phyloP scores from a whole-genome alignment of 2,329 filamentous ascomycete genomes.

The Sporothrix euskadiensis region DNA sequence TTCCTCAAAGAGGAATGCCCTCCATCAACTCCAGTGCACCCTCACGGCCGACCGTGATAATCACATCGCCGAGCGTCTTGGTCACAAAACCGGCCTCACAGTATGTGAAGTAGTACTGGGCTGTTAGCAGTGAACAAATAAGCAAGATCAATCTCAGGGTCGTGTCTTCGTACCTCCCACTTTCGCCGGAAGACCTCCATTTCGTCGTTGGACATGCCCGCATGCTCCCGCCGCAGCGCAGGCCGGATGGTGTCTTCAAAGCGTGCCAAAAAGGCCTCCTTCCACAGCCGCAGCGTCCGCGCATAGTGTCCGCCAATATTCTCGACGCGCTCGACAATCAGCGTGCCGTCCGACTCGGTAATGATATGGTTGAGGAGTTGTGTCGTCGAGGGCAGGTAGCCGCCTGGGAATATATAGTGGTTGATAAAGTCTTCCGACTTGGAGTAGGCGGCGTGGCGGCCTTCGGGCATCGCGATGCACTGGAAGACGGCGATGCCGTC shows the following conservation, averaged over 20 bases:
- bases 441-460: conserved; percentile 65
- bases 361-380: conserved; percentile 62
- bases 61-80: conserved; percentile 71
- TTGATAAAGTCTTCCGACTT: conserved; percentile 72
- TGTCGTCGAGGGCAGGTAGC: conserved; percentile 62
- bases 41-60: conserved; percentile 68
- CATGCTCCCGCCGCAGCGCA: conserved; percentile 60
- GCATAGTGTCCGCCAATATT: conserved; percentile 76
- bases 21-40: conserved; percentile 69
- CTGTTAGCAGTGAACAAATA: neutral
- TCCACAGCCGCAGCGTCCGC: conserved; percentile 68
- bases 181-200: conserved; percentile 68
- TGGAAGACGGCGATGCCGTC: conserved; percentile 71
- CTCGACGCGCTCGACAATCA: conserved; percentile 67
- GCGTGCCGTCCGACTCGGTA: conserved; percentile 58
- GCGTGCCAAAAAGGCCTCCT: conserved; percentile 62
- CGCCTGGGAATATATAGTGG: conserved; percentile 77
- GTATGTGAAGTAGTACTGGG: conserved; percentile 71
- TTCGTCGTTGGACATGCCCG: conserved; percentile 59
- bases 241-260: conserved; percentile 63
- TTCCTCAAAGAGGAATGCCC: conserved; percentile 56
- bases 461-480: conserved; percentile 75
- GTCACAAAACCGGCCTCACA: conserved; percentile 72
- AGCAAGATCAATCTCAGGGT: neutral
- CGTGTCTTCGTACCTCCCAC: conserved; percentile 59